Evolutionary conservation across 202 grass and related monocot species (phyloP), one percentile per base, ranked within the genome.

Genomic region (Saccharum hybrid): DNA sequence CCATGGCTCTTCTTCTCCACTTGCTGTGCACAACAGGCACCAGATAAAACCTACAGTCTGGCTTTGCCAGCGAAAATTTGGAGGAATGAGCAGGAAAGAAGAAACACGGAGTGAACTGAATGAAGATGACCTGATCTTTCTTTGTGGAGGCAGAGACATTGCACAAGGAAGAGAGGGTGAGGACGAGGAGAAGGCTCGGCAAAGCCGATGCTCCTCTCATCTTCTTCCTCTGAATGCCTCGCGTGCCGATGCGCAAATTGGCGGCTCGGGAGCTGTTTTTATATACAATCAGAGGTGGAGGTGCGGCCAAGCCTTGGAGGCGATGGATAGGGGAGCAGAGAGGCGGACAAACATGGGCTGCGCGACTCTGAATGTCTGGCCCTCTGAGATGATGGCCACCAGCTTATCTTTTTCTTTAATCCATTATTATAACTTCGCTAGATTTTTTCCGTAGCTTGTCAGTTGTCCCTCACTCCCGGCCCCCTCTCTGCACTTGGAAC

Each of bases 111-210:
- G 38, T 72, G 10, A 66, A 60, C 15, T 15, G 49, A 89, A 34
- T 49, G 46, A 89, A 43, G 18, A 72, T 68, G 51, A 84, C 92
- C 94, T 90, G 76, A 42, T 42, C 76, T 81, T 93, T 42, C 51
- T 88, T 68, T 49, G 69, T 75, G 68, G 18, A 90, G 74, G 73
- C 79, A 22, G 77, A 84, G 36, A 28, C 62, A 18, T 45, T 16
- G 74, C 81, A 84, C 34, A 69, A 79, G 86, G 62, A 85, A 71
- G 78, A 68, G 61, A 71, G n/a, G 65, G 19, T 6, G 15, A 80
- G 4, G 73, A 81, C 61, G 71, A 77, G 63, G 45, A 79, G 82
- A 79, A 80, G 19, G 19, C 52, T 61, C 41, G 79, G 21, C 61
- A 75, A 41, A 41, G 88, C 61, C 4, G 7, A 18, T 4, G 42